Evolutionary conservation across 2,329 filamentous ascomycete species (phyloP), one percentile per base, ranked within the genome.

Genomic region (Talaromyces sp.): DNA sequence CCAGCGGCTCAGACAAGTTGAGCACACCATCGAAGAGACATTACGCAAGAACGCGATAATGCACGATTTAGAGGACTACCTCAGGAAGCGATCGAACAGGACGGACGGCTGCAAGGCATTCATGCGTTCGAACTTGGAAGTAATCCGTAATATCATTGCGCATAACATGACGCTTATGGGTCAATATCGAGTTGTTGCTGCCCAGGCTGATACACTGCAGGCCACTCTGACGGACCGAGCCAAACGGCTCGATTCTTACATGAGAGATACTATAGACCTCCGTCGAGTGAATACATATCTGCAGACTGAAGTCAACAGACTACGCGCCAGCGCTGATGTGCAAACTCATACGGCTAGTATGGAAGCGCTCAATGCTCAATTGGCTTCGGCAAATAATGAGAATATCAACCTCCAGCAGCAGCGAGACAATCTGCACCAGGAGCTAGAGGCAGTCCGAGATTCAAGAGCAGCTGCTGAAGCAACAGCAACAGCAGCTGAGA

Each of bases 11-110:
- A 19, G 19, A 25, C 49, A 43, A 40, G 34, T 54, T 22, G 58
- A 56, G 47, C 59, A 53, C 27, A 13, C 53, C 25, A 61, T 53
- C 25, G 63, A 61, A 29, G 63, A 65, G 25, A 56, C 63, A 7
- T 27, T 60, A 19, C 47, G 19, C 25, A 61, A 65, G 19, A 43
- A 61, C 15, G 58, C 36, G 15, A 51, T 65, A 17, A 60, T 40
- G 17, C 25, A 56, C 36, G 58, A 65, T 29, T 65, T 45, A 47
- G 40, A 61, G 45, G 25, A 29, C 3, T 27, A 56, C 27, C 36
- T 65, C 27, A 25, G 58, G 25, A 38, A 7, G 10, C 31, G 17
- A 13, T 7, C 29, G 13, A 45, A 29, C 27, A 45, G 51, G n/a
- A 47, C 4, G 13, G 36, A 61, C 22, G 38, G 25, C 15, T 25